Evolutionary conservation across 306 rosid species (phyloP).

Genomic region (Rosa rugosa): DNA sequence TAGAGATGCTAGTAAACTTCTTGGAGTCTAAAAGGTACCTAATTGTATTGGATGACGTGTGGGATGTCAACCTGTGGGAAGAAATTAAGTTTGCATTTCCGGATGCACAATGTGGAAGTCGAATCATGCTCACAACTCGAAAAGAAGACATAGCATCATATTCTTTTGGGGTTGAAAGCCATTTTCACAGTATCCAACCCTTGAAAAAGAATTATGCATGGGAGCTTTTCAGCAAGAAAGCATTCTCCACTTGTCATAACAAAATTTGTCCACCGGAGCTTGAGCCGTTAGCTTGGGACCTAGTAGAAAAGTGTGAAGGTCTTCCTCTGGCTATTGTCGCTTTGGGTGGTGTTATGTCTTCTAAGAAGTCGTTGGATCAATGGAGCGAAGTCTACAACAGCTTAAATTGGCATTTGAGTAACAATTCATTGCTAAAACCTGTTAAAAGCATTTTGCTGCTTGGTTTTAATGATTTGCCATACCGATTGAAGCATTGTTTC

Average conservation of each 20-base stretch:
- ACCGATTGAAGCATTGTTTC: constrained; percentile 15
- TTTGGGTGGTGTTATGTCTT: constrained; percentile 24
- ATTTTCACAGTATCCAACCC: constrained; percentile 8
- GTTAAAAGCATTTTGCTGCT: background rate
- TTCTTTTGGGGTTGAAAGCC: constrained; percentile 14
- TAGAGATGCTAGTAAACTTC: constrained; percentile 6
- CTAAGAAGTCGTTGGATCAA: constrained; percentile 16
- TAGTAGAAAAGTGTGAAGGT: constrained; percentile 25
- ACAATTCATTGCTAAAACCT: background rate
- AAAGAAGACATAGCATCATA: constrained; percentile 13
- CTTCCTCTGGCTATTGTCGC: constrained; percentile 24
- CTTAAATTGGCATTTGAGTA: background rate
- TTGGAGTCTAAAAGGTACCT: constrained; percentile 17
- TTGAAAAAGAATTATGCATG: constrained; percentile 5
- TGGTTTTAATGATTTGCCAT: constrained; percentile 17
- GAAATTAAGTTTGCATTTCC: constrained; percentile 15
- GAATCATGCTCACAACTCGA: constrained; percentile 26
- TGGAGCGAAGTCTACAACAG: constrained; percentile 16
- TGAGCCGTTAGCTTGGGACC: background rate
- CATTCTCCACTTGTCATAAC: constrained; percentile 10
- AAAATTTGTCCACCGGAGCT: constrained; percentile 12
- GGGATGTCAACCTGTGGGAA: constrained; percentile 19
- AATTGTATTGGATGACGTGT: constrained; percentile 29
- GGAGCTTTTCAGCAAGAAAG: constrained; percentile 28
- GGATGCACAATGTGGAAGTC: constrained; percentile 14